Conservation (phyloP, 768 basidiomycete species). For the Rhodotorula babjevae region DNA sequence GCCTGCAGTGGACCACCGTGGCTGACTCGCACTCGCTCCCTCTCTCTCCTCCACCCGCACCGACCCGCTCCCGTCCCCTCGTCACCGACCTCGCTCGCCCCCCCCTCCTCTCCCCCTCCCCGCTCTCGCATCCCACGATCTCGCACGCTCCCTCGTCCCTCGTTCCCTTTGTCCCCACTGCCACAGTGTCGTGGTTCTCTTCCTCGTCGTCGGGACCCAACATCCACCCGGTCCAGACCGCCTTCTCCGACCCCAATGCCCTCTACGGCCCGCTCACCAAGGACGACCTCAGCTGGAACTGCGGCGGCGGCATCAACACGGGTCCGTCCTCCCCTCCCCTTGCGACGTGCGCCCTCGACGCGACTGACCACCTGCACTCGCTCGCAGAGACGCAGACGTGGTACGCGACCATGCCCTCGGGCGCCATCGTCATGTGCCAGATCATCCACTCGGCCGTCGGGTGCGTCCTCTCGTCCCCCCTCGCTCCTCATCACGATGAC, state of each 20-base stretch:
- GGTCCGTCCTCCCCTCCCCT: conserved; percentile 52
- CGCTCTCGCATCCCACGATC: background rate
- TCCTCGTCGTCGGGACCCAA: conserved; percentile 51
- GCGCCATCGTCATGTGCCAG: conserved; percentile 58
- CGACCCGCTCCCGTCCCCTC: too few species aligned
- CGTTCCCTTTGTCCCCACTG: too few species aligned
- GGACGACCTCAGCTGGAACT: conserved; percentile 76
- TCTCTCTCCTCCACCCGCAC: too few species aligned
- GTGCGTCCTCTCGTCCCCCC: conserved; percentile 53
- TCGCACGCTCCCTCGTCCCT: background rate
- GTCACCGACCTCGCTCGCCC: too few species aligned
- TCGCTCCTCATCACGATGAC: too few species aligned
- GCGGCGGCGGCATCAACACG: conserved; percentile 74
- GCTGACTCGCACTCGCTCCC: too few species aligned
- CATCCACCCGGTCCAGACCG: conserved; percentile 74
- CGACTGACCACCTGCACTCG: conserved; percentile 48
- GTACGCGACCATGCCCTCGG: conserved; percentile 76
- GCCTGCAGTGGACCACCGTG: too few species aligned
- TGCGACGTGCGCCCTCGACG: conserved; percentile 54
- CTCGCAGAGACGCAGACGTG: conserved; percentile 48
- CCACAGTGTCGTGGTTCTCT: conserved; percentile 39
- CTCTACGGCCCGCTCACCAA: conserved; percentile 69
- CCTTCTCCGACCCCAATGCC: conserved; percentile 54
- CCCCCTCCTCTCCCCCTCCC: background rate
- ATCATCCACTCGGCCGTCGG: conserved; percentile 63